Percentiles rank a stretch among this genome's conserved stretches.
These are phyloP conservation scores for Syzygium aqueum DNA, from an alignment of 345 rosid genomes.

Conservation along the genomic window DNA sequence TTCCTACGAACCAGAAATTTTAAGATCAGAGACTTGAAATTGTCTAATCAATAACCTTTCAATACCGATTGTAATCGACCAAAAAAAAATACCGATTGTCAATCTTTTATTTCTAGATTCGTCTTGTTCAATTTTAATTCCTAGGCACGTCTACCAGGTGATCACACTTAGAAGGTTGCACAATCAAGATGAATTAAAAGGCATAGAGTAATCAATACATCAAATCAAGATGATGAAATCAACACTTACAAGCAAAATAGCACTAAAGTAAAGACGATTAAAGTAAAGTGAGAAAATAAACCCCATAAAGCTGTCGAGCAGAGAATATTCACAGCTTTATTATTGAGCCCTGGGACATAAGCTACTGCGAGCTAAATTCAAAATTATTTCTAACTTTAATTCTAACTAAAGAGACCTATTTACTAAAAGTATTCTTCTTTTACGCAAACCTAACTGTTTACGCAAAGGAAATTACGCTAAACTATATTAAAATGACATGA, in stretches of 20 bases:
- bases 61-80: no score
- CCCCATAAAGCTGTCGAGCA: neutral
- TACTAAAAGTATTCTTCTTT: neutral
- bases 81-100: no score
- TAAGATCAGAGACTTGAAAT: no score
- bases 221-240: neutral
- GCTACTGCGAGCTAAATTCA: no score
- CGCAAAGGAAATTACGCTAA: neutral
- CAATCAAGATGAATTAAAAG: neutral
- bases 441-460: neutral
- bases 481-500: neutral
- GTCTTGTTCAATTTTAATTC: no score
- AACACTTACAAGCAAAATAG: rapidly evolving
- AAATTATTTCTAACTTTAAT: neutral
- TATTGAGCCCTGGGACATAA: neutral
- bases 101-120: no score
- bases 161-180: neutral
- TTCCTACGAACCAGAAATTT: no score
- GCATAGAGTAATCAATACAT: neutral
- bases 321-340: neutral
- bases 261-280: neutral
- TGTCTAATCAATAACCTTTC: no score
- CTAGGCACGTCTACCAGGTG: neutral
- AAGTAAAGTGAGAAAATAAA: neutral
- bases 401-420: no score